Conservation (phyloP, 2,329 filamentous ascomycete genomes). For the Simplicillium aogashimaense region DNA sequence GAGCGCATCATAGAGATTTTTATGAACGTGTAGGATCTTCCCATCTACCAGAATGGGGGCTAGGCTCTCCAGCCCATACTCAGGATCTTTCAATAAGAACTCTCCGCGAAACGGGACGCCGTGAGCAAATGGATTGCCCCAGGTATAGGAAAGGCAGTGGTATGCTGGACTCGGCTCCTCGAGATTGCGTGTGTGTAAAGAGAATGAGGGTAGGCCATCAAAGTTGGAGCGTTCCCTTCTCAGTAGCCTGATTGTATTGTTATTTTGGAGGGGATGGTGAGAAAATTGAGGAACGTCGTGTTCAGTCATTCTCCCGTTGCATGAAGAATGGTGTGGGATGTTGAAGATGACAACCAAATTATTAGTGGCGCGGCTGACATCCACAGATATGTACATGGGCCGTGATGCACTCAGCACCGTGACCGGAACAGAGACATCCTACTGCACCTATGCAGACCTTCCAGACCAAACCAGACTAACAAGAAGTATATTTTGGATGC, state of each 20-base stretch:
- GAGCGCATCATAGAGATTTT: constrained; percentile 13
- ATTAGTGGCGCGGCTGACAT: too few relatives aligned
- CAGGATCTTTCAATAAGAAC: constrained; percentile 6
- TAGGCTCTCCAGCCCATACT: constrained; percentile 8
- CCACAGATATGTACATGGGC: too few relatives aligned
- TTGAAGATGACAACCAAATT: too few relatives aligned
- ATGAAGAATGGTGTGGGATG: too few relatives aligned
- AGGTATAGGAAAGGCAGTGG: constrained; percentile 15
- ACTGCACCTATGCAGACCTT: too few relatives aligned
- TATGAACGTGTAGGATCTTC: constrained; percentile 9
- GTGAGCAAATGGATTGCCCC: constrained; percentile 15
- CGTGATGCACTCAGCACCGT: too few relatives aligned
- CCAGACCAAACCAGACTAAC: too few relatives aligned
- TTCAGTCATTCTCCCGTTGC: neutral
- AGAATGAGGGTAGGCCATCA: neutral
- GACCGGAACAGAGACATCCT: too few relatives aligned
- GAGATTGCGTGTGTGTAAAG: too few relatives aligned
- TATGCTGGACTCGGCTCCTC: constrained; percentile 2
- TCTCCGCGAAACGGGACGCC: constrained; percentile 9
- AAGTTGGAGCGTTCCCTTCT: constrained; percentile 7
- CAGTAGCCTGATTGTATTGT: constrained; percentile 5
- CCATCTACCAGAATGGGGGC: constrained; percentile 10
- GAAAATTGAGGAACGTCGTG: constrained; percentile 8
- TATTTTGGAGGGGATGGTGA: too few relatives aligned
- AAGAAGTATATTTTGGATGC: too few relatives aligned